These are phyloP conservation scores for Flaveria sonorensis DNA, from an alignment of 129 eudicot species.

Conservation along the genomic window DNA sequence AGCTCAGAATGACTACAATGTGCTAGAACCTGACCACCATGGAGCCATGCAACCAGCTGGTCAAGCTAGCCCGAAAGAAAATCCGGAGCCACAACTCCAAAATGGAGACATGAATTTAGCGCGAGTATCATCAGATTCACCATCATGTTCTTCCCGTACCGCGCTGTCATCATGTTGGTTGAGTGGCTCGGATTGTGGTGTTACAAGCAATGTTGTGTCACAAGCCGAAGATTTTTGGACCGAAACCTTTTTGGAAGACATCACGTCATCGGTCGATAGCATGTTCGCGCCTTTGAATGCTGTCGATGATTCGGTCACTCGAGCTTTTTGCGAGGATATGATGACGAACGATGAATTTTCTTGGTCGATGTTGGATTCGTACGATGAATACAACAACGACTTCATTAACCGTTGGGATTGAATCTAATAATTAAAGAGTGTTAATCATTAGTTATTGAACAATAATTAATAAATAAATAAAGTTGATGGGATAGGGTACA, in stretches of 20 bases:
- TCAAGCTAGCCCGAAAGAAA: conserved; percentile 16
- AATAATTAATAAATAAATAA: background rate
- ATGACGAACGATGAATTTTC: conserved; percentile 20
- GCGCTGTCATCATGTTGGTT: conserved; percentile 12
- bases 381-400: background rate
- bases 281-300: background rate
- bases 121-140: background rate
- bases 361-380: conserved; percentile 8
- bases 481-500: background rate
- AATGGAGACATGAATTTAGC: background rate
- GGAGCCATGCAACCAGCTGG: background rate
- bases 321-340: conserved; percentile 5
- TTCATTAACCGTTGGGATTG: background rate
- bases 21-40: background rate
- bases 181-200: conserved; percentile 3
- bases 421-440: background rate
- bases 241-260: conserved; percentile 26
- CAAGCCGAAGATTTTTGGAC: conserved; percentile 18
- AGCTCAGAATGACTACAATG: background rate
- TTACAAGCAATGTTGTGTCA: background rate
- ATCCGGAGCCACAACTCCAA: background rate
- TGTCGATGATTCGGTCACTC: background rate
- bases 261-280: conserved; percentile 16
- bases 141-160: conserved; percentile 1
- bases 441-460: background rate